phyloP scores from a whole-genome alignment of 495 filamentous ascomycete genomes.

The Rhizodiscina lignyota region DNA sequence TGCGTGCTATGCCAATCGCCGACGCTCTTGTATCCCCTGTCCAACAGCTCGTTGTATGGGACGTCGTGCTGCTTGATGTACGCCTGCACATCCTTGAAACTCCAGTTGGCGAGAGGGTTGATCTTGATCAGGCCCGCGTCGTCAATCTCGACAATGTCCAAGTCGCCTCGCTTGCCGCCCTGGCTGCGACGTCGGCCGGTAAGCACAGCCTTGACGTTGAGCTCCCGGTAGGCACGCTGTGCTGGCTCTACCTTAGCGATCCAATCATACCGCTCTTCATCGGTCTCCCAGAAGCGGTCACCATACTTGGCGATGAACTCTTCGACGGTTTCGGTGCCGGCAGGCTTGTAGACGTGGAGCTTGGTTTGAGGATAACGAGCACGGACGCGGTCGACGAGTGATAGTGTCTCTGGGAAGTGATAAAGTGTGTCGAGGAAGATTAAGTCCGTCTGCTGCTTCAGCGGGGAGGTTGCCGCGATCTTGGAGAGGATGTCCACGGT shows the following conservation, averaged over 20 bases:
- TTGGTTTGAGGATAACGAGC: slow-evolving; percentile 58
- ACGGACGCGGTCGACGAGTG: slow-evolving; percentile 63
- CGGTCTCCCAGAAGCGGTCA: slow-evolving; percentile 66
- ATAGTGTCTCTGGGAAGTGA: slow-evolving; percentile 83
- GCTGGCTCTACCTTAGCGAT: slow-evolving; percentile 94
- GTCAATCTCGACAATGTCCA: slow-evolving; percentile 83
- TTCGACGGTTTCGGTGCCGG: slow-evolving; percentile 44
- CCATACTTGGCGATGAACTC: slow-evolving; percentile 76
- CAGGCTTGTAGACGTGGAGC: slow-evolving; percentile 79
- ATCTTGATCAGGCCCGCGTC: slow-evolving; percentile 90
- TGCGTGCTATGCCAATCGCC: slow-evolving; percentile 94
- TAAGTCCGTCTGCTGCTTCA: slow-evolving; percentile 61
- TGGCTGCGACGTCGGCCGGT: slow-evolving; percentile 90
- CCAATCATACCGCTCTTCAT: slow-evolving; percentile 87
- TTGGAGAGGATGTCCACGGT: slow-evolving; percentile 92
- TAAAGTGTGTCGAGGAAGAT: slow-evolving; percentile 96
- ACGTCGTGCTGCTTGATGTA: slow-evolving; percentile 78
- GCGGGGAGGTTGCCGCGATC: slow-evolving; percentile 15
- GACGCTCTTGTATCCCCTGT: slow-evolving; percentile 88
- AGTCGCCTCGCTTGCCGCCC: slow-evolving; percentile 77
- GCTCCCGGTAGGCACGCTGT: slow-evolving; percentile 75
- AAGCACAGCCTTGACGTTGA: slow-evolving; percentile 79
- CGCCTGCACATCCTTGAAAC: slow-evolving; percentile 70
- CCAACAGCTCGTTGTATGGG: slow-evolving; percentile 83
- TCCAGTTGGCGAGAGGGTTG: slow-evolving; percentile 97